These are phyloP conservation scores for Lactarius pseudohatsudake DNA, from an alignment of 768 basidiomycete genomes.

Conservation along the genomic window DNA sequence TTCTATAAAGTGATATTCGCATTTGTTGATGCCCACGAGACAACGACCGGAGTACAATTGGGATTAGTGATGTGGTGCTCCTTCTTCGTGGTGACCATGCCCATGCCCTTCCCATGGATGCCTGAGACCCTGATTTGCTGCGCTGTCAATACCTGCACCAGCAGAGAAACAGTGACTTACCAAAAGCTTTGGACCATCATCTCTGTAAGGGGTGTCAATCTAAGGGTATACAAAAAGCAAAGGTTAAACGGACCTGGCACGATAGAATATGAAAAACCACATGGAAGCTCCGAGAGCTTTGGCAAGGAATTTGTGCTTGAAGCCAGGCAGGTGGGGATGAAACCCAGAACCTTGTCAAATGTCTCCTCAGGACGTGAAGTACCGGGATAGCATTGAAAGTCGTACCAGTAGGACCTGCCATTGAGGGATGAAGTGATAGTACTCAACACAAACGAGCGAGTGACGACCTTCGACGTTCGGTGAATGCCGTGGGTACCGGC, in stretches of 20 bases:
- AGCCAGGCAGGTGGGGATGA: constrained; percentile 81
- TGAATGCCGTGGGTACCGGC: constrained; percentile 16
- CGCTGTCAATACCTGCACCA: neutral
- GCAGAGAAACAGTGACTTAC: constrained; percentile 29
- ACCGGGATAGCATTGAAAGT: neutral
- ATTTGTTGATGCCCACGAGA: neutral
- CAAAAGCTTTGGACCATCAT: constrained; percentile 41
- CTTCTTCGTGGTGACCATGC: constrained; percentile 43
- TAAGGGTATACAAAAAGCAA: neutral
- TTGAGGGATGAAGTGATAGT: neutral
- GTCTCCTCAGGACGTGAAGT: neutral
- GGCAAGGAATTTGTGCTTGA: constrained; percentile 72
- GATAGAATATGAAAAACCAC: constrained; percentile 99
- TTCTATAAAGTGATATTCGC: neutral
- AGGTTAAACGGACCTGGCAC: constrained; percentile 67
- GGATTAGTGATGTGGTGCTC: constrained; percentile 42
- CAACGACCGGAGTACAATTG: neutral
- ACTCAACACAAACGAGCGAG: no score
- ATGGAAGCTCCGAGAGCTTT: constrained; percentile 89
- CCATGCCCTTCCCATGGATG: constrained; percentile 68
- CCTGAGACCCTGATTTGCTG: constrained; percentile 35
- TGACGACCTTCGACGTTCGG: neutral
- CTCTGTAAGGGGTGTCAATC: constrained; percentile 34
- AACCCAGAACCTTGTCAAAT: constrained; percentile 64
- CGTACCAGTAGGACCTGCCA: constrained; percentile 28